phyloP scores from a whole-genome alignment of 1,284 basidiomycete genomes.

The Xerocomus alliaceus region DNA sequence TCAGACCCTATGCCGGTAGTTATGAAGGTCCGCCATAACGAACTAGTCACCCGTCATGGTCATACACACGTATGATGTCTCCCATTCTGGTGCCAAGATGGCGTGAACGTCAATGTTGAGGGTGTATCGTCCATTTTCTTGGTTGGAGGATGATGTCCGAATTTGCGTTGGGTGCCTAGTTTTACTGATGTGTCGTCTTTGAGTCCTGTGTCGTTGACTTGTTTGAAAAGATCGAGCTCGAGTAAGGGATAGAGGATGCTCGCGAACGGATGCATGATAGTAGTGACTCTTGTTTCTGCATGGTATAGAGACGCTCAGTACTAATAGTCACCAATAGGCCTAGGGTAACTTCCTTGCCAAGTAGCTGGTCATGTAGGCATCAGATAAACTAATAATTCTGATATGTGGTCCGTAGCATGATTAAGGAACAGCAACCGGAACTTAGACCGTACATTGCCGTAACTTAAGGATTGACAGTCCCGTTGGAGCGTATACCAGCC shows the following conservation, averaged over 20 bases:
- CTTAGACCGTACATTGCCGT: too few species aligned
- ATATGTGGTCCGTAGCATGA: too few species aligned
- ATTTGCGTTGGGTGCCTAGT: conserved; percentile 18
- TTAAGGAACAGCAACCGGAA: too few species aligned
- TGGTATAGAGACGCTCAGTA: too few species aligned
- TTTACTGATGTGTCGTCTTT: background rate
- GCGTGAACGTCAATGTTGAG: conserved; percentile 4
- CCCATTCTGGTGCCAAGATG: conserved; percentile 31
- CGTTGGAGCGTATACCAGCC: too few species aligned
- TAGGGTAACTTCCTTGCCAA: too few species aligned
- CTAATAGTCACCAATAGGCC: too few species aligned
- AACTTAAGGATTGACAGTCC: too few species aligned
- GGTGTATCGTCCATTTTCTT: conserved; percentile 16
- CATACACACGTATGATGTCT: conserved; percentile 49
- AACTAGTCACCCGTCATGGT: conserved; percentile 48
- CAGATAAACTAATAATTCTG: too few species aligned
- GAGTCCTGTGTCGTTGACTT: background rate
- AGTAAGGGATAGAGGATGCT: background rate
- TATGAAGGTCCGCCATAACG: conserved; percentile 58
- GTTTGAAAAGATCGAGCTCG: background rate
- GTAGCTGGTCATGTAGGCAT: too few species aligned
- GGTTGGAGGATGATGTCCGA: conserved; percentile 23
- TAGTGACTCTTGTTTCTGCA: too few species aligned
- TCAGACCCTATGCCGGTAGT: conserved; percentile 66
- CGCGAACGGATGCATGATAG: background rate